Evolutionary conservation across 2,329 filamentous ascomycete species (phyloP).

Genomic region (Pseudovirgaria hyperparasitica): DNA sequence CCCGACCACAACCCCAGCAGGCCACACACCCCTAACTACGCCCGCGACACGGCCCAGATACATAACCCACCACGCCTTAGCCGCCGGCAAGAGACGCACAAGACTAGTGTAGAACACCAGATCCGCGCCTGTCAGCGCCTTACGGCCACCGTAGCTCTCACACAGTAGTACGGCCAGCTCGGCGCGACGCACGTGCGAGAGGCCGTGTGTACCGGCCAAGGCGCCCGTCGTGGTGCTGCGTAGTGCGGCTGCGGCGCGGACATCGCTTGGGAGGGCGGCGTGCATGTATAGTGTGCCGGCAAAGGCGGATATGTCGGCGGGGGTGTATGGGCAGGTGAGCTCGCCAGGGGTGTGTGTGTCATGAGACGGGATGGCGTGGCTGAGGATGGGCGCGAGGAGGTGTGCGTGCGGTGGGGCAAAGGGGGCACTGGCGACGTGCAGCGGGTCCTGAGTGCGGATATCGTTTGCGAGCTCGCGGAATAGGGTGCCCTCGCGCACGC

Average conservation of each 20-base stretch:
- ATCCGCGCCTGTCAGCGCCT: conserved; percentile 45
- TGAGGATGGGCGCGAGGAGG: conserved; percentile 36
- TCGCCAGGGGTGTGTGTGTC: conserved; percentile 2
- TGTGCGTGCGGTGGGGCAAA: conserved; percentile 37
- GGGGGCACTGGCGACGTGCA: conserved; percentile 46
- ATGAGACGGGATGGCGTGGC: conserved; percentile 30
- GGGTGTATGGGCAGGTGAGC: conserved; percentile 22
- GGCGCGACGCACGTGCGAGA: conserved; percentile 60
- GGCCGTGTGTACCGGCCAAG: conserved; percentile 55
- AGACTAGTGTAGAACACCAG: conserved; percentile 41
- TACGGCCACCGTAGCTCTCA: conserved; percentile 55
- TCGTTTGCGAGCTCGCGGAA: conserved; percentile 53
- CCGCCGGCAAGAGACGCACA: conserved; percentile 38
- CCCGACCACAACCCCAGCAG: conserved; percentile 37
- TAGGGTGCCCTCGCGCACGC: conserved; percentile 72
- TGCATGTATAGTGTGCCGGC: conserved; percentile 45
- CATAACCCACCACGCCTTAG: conserved; percentile 51
- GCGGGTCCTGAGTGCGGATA: conserved; percentile 52
- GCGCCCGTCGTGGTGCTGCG: conserved; percentile 58
- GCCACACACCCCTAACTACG: conserved; percentile 47
- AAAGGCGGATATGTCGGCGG: conserved; percentile 35
- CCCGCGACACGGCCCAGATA: conserved; percentile 50
- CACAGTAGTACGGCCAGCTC: conserved; percentile 59
- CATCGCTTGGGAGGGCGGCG: conserved; percentile 30
- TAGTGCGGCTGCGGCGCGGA: conserved; percentile 52